Percentiles rank a stretch among this genome's conserved stretches.
phyloP scores from a whole-genome alignment of 805 yeast genomes.

The Debaryomyces hansenii region DNA sequence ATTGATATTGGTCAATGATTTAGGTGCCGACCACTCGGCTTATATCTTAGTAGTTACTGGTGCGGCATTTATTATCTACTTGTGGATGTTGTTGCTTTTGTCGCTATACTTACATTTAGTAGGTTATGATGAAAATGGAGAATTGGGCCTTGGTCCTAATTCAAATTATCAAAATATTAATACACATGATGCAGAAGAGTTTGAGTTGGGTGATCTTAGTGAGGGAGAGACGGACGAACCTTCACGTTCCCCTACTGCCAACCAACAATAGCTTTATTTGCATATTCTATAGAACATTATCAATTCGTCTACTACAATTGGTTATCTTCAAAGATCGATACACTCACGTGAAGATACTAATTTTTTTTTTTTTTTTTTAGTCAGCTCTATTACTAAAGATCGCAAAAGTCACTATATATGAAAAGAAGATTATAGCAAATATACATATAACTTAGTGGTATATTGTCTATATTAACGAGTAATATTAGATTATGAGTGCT shows the following conservation, averaged over 20 bases:
- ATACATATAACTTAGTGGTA: too few species aligned
- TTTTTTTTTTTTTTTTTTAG: neutral
- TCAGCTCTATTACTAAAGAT: neutral
- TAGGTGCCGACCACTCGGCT: constrained; percentile 83
- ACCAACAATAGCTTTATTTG: neutral
- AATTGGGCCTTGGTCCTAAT: constrained; percentile 10
- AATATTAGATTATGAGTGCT: constrained; percentile 64
- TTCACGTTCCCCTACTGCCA: neutral
- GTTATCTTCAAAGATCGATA: neutral
- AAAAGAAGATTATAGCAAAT: neutral
- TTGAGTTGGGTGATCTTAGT: constrained; percentile 35
- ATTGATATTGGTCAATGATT: constrained; percentile 61
- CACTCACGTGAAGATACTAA: neutral
- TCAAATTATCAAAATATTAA: constrained; percentile 15
- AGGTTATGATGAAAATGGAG: constrained; percentile 44
- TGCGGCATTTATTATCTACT: constrained; percentile 68
- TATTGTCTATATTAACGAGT: too few species aligned
- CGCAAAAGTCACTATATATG: neutral
- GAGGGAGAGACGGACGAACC: constrained; percentile 16
- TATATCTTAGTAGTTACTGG: constrained; percentile 71
- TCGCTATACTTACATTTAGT: constrained; percentile 53
- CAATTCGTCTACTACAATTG: neutral
- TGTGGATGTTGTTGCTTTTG: constrained; percentile 64
- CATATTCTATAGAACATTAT: neutral
- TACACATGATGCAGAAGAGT: constrained; percentile 25